Conservation (phyloP, 352 stramenopile genomes). For the Aphanomyces invadans region DNA sequence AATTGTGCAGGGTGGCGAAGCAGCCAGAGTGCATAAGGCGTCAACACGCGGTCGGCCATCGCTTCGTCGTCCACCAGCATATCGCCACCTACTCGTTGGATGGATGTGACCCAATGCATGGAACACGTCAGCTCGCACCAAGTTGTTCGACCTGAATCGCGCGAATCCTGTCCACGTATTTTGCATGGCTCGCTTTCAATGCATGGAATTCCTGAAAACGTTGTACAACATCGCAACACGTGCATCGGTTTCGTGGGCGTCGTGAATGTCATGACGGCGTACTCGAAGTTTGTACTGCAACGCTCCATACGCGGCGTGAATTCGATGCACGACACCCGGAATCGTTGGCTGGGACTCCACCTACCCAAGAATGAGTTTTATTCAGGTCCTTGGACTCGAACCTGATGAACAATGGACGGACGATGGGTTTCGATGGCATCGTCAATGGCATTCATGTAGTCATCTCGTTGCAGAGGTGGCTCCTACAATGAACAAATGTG, state of each 20-base stretch:
- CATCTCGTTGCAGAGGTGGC: background rate
- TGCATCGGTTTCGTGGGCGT: background rate
- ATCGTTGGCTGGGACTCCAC: background rate
- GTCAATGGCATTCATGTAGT: background rate
- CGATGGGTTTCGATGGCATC: background rate
- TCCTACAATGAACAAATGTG: background rate
- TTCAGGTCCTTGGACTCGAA: background rate
- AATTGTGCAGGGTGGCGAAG: background rate
- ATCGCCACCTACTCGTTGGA: background rate
- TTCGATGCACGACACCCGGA: background rate
- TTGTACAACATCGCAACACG: background rate
- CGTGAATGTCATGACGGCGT: background rate
- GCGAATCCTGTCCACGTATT: background rate
- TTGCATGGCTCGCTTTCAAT: background rate
- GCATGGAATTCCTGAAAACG: background rate
- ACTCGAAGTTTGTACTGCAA: slow-evolving; percentile 14
- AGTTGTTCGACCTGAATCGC: background rate
- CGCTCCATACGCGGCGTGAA: slow-evolving; percentile 8
- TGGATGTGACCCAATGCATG: background rate
- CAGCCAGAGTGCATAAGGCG: slow-evolving; percentile 7
- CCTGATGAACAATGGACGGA: background rate
- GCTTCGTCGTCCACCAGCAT: slow-evolving; percentile 3
- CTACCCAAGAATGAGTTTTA: background rate
- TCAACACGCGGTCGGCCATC: background rate
- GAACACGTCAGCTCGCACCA: background rate